Base-by-base conservation (phyloP, 2,329 filamentous ascomycete genomes). In the Metarhizium anisopliae region DNA sequence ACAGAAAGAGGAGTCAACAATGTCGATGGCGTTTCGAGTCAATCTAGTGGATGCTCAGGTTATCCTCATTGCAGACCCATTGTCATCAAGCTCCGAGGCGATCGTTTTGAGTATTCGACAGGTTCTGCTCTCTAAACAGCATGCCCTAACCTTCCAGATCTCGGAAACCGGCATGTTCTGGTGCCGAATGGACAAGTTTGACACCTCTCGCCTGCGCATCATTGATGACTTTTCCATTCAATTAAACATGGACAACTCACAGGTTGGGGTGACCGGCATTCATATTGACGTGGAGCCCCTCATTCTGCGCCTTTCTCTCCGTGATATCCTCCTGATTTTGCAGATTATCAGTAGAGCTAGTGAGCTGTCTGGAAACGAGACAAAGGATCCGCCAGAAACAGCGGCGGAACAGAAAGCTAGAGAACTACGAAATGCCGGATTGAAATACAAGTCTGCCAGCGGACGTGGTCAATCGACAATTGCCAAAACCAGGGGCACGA, bases 131-230 rank as follows among this genome's bases (percentile, higher is more conserved):
- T 95, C 93, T 2, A 89, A 95, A 64, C 95, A 99, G 69, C 90
- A 97, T 73, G 90, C 93, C 8, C 81, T 95, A 62, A 96, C 94
- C 1, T 81, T 99, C 66, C 93, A 99, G 67, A 84, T 99, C 2
- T 92, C 90, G 7, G 86, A 97, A 66, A 83, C 97, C 54, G 94
- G 94, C 63, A 99, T 99, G 94, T 99, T 96, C 69, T 72, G 99
- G 36, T 99, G 95, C 67, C 88, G 94, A 13, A 99, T 99, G 94
- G 95, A 99, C 70, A 89, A 86, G 60, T 97, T 97, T 63, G 93
- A 99, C 62, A 91, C 89, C 3, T 92, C 87, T 45, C 84, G 90
- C 42, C 79, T 99, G 50, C 85, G 94, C 18, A 96, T 99, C 59
- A 82, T 99, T 36, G 95, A 99, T 67, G 92, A 99, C 70, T 99